These are phyloP conservation scores for Phoenix roebelenii DNA, from an alignment of 176 grass and related monocot species.

Conservation along the genomic window DNA sequence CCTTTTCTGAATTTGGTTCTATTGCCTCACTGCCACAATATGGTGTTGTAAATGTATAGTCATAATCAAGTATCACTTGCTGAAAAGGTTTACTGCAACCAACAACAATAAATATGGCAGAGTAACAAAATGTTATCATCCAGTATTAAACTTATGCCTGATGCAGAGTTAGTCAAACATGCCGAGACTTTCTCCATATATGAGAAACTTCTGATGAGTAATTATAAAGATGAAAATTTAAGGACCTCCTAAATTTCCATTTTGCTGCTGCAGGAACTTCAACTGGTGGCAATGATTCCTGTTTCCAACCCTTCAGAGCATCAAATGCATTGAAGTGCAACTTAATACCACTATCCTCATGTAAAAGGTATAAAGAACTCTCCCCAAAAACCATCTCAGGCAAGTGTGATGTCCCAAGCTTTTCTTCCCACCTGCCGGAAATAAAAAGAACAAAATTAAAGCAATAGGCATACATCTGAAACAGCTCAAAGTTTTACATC, in stretches of 20 bases:
- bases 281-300: slow-evolving; percentile 73
- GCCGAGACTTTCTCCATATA: no score
- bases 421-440: slow-evolving; percentile 52
- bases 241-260: slow-evolving; percentile 94
- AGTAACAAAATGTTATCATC: no score
- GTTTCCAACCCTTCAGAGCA: slow-evolving; percentile 85
- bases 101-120: background rate
- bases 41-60: slow-evolving; percentile 92
- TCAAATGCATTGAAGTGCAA: slow-evolving; percentile 78
- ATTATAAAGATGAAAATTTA: background rate
- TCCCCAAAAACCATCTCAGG: slow-evolving; percentile 97
- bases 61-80: slow-evolving; percentile 92
- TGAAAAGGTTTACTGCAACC: slow-evolving; percentile 78
- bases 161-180: no score
- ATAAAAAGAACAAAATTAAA: slow-evolving; percentile 15
- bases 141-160: no score
- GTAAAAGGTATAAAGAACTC: slow-evolving; percentile 57
- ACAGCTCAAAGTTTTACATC: background rate
- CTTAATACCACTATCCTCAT: slow-evolving; percentile 38
- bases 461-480: background rate
- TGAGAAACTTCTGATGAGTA: background rate
- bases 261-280: slow-evolving; percentile 90
- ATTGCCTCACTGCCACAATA: slow-evolving; percentile 57
- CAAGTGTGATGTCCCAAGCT: slow-evolving; percentile 67
- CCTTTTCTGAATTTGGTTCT: slow-evolving; percentile 22